Conservation (phyloP, 75 land plant species). For the Pinus albicaulis region DNA sequence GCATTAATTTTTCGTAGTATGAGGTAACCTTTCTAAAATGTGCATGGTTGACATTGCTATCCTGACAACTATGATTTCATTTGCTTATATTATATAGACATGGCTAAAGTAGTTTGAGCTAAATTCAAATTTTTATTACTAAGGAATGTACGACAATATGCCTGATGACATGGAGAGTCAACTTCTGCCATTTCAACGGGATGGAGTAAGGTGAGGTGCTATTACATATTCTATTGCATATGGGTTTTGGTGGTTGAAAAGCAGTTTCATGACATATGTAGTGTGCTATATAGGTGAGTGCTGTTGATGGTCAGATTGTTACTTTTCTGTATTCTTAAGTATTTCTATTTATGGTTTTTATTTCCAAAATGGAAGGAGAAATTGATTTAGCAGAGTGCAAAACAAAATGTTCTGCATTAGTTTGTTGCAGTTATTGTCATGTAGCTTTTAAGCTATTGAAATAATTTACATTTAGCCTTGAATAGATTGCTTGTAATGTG, state of each 20-base stretch:
- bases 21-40: too few relatives aligned
- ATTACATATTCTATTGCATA: background rate
- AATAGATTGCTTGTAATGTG: too few relatives aligned
- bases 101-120: background rate
- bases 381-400: background rate
- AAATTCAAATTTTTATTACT: background rate
- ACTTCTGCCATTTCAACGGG: constrained; percentile 86
- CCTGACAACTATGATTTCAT: background rate
- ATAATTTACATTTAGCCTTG: too few relatives aligned
- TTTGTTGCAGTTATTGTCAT: background rate
- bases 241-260: background rate
- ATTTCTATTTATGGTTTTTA: background rate
- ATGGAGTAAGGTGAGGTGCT: constrained; percentile 73
- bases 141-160: constrained; percentile 68
- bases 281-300: background rate
- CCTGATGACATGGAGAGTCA: constrained; percentile 63
- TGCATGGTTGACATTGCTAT: background rate
- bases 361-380: background rate
- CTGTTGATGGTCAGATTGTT: too few relatives aligned
- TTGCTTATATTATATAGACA: background rate
- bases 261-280: background rate
- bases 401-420: background rate
- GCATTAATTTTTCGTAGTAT: too few relatives aligned
- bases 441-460: too few relatives aligned
- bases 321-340: background rate